These are phyloP conservation scores for Pichia sp. DNA, from an alignment of 1,139 yeast genomes.

Conservation along the genomic window DNA sequence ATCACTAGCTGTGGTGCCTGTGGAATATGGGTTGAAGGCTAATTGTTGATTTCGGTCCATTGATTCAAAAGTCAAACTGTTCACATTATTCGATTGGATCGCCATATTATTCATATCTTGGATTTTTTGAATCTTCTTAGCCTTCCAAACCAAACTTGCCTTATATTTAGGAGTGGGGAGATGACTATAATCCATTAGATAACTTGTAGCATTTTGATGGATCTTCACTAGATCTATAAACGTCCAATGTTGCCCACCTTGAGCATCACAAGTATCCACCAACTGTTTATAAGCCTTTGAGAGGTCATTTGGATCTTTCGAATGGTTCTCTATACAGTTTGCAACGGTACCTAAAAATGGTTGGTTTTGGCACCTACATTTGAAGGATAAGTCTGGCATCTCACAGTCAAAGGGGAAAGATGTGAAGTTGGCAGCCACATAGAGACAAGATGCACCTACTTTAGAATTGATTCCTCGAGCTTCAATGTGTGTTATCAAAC, in stretches of 20 bases:
- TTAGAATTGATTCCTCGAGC: conserved; percentile 25
- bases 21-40: not conserved
- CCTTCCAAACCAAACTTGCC: conserved; percentile 11
- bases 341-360: conserved; percentile 29
- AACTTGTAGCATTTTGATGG: conserved; percentile 23
- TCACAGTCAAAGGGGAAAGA: conserved; percentile 28
- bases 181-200: conserved; percentile 12
- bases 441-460: conserved; percentile 29
- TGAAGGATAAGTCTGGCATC: conserved; percentile 24
- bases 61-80: not conserved
- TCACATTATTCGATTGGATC: not conserved
- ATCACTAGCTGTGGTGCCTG: too few species aligned
- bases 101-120: conserved; percentile 2
- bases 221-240: conserved; percentile 23
- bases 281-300: conserved; percentile 27
- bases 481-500: not conserved
- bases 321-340: conserved; percentile 26
- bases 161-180: conserved; percentile 9
- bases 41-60: not conserved
- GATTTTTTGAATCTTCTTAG: conserved; percentile 4
- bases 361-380: conserved; percentile 26
- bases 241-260: conserved; percentile 23
- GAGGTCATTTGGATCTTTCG: conserved; percentile 22
- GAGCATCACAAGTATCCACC: conserved; percentile 26
- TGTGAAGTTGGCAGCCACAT: conserved; percentile 26